These are phyloP conservation scores for Seminavis robusta DNA, from an alignment of 108 stramenopile genomes.

Conservation along the genomic window DNA sequence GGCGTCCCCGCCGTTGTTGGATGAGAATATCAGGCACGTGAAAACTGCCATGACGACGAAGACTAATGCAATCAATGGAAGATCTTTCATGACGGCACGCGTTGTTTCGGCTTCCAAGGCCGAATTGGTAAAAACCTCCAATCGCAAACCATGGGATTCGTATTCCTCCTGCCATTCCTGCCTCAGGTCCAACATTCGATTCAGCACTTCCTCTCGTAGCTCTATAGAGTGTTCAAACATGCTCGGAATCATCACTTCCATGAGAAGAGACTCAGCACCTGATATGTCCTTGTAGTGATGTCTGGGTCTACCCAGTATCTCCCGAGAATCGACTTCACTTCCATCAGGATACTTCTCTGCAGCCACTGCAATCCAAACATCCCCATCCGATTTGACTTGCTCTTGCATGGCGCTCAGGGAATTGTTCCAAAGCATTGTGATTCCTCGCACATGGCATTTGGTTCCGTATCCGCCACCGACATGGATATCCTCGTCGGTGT, in stretches of 20 bases:
- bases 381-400: background rate
- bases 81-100: conserved; percentile 4
- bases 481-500: no score
- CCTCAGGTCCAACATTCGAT: no score
- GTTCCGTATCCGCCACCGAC: background rate
- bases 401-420: background rate
- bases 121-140: background rate
- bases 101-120: conserved; percentile 7
- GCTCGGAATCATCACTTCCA: conserved; percentile 3
- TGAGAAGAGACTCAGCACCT: conserved; percentile 1
- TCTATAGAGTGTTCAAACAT: conserved; percentile 12
- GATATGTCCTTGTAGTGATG: background rate
- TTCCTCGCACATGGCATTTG: conserved; percentile 9
- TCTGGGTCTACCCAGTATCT: conserved; percentile 2
- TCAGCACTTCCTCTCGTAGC: conserved; percentile 4
- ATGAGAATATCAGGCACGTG: conserved; percentile 7
- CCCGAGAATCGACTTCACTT: background rate
- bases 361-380: conserved; percentile 7
- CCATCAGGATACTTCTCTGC: conserved; percentile 1
- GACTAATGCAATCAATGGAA: conserved; percentile 11
- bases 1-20: conserved; percentile 6
- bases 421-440: conserved; percentile 13
- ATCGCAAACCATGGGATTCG: background rate
- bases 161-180: conserved; percentile 2
- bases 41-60: conserved; percentile 18